These are phyloP conservation scores for Trapa incisa DNA, from an alignment of 345 rosid species.

Conservation along the genomic window DNA sequence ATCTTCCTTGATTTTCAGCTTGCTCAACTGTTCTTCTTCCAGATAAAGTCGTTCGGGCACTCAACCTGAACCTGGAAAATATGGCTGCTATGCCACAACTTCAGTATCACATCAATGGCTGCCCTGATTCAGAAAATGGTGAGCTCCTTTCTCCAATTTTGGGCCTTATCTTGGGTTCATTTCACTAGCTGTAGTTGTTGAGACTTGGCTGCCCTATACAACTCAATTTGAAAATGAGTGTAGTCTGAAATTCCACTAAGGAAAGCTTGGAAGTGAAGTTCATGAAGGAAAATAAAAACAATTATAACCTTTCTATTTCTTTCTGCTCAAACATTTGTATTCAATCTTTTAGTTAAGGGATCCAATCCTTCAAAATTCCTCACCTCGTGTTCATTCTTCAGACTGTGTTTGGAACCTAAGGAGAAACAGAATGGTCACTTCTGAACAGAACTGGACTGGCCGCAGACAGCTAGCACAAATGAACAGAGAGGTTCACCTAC, in stretches of 20 bases:
- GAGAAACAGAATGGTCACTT: background rate
- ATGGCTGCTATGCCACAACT: constrained; percentile 18
- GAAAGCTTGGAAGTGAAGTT: background rate
- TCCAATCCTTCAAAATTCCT: rapidly evolving
- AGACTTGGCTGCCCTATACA: too few species aligned
- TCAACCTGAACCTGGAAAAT: constrained; percentile 46
- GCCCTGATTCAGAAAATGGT: constrained; percentile 13
- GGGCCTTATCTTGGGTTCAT: background rate
- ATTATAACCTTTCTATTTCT: too few species aligned
- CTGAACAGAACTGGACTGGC: constrained; percentile 18
- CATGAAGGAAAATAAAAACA: too few species aligned
- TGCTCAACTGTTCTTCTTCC: constrained; percentile 56
- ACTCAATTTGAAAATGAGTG: too few species aligned
- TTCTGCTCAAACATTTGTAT: too few species aligned
- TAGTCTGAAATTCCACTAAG: background rate
- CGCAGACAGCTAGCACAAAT: constrained; percentile 17
- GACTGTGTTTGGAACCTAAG: constrained; percentile 16
- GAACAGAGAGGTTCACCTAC: constrained; percentile 32
- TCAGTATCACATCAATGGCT: constrained; percentile 21
- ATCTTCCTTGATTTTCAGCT: constrained; percentile 4
- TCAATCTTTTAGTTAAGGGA: background rate
- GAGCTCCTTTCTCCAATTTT: background rate
- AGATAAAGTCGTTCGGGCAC: constrained; percentile 63
- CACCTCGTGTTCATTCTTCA: background rate
- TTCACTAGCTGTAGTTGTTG: too few species aligned